Percentiles rank a stretch among this genome's conserved stretches.
These are phyloP conservation scores for Epichloe sibirici DNA, from an alignment of 2,329 filamentous ascomycete species.

Conservation along the genomic window DNA sequence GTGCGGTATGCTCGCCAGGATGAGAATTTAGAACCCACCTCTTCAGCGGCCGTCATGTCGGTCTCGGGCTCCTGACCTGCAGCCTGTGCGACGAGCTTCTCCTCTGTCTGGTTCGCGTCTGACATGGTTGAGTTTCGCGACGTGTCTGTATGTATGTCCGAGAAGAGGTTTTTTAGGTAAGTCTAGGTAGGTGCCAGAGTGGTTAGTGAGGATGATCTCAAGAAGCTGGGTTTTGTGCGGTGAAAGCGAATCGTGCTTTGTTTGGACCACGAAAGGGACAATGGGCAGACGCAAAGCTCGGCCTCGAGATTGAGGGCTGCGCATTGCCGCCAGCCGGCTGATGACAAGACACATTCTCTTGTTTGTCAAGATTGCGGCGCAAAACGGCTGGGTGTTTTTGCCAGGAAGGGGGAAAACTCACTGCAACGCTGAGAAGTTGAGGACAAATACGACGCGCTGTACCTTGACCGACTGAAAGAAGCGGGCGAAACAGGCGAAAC, in stretches of 20 bases:
- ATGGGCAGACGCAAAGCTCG: neutral
- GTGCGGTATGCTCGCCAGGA: neutral
- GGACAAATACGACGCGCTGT: neutral
- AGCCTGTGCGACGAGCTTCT: conserved; percentile 4
- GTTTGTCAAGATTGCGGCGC: neutral
- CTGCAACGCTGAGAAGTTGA: neutral
- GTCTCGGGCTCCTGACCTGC: conserved; percentile 5
- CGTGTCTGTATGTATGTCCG: neutral
- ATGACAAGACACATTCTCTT: neutral
- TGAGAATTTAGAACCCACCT: conserved; percentile 7
- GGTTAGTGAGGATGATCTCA: neutral
- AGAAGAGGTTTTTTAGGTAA: too few relatives aligned
- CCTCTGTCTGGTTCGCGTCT: conserved; percentile 4
- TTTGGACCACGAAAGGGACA: neutral
- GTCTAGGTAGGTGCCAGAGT: neutral
- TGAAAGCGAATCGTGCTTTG: neutral
- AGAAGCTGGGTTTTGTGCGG: neutral
- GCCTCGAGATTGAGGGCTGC: neutral
- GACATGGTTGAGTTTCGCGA: conserved; percentile 1
- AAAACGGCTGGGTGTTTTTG: neutral
- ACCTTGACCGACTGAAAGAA: neutral
- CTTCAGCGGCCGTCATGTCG: conserved; percentile 9
- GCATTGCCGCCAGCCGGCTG: neutral
- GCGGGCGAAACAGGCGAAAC: too few relatives aligned
- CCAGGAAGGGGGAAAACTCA: neutral